These are phyloP conservation scores for Erigeron philadelphicus DNA, from an alignment of 140 eudicot species.

Conservation along the genomic window DNA sequence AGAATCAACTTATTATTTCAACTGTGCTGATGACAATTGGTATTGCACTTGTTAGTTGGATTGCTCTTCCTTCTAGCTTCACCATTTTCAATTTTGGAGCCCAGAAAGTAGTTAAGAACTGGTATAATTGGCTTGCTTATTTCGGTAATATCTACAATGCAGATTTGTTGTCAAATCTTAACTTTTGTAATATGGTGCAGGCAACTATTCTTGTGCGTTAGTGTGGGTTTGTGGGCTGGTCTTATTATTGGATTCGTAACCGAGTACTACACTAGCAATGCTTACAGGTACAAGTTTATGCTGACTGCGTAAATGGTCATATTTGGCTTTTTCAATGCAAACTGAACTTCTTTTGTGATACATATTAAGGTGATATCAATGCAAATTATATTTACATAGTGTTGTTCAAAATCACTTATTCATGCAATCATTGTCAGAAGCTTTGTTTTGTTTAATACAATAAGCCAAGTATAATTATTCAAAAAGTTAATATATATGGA, in stretches of 20 bases:
- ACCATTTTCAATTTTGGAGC: conserved; percentile 74
- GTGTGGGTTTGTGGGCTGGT: conserved; percentile 61
- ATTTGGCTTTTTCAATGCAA: background rate
- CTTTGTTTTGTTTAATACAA: background rate
- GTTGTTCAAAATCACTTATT: background rate
- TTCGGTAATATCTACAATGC: background rate
- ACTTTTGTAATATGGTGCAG: conserved; percentile 33
- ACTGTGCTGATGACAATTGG: conserved; percentile 77
- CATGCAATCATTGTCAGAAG: background rate
- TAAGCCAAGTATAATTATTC: no score
- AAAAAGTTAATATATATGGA: background rate
- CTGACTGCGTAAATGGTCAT: conserved; percentile 1
- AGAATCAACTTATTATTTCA: conserved; percentile 74
- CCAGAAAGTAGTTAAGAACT: conserved; percentile 27
- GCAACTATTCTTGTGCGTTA: conserved; percentile 49
- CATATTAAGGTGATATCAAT: background rate
- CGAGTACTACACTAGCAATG: conserved; percentile 54
- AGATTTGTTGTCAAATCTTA: background rate
- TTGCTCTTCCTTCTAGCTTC: conserved; percentile 77
- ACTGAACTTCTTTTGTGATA: background rate
- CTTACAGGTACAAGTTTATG: conserved; percentile 40
- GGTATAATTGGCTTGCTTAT: conserved; percentile 40
- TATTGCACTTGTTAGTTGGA: conserved; percentile 52
- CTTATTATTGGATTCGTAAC: conserved; percentile 46
- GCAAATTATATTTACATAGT: background rate